Percentiles rank a stretch among this genome's conserved stretches.
Conservation (phyloP, 2,329 filamentous ascomycete species). For the Aspergillus japonicus region DNA sequence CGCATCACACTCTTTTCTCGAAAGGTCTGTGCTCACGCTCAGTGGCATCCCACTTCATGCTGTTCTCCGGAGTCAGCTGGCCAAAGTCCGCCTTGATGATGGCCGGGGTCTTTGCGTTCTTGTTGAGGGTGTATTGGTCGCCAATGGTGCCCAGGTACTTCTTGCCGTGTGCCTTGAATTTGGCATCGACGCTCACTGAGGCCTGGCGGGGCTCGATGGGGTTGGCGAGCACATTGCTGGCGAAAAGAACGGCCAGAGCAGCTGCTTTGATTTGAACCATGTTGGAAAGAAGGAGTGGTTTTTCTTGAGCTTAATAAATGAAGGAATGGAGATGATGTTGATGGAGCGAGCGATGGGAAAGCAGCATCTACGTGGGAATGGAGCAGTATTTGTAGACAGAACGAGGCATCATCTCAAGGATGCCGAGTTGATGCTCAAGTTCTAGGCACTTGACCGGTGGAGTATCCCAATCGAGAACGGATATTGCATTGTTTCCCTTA, state of each 20-base stretch:
- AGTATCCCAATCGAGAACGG: neutral
- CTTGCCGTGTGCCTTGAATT: neutral
- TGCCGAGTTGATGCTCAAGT: neutral
- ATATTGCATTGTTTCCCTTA: neutral
- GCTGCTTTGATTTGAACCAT: slow-evolving; percentile 1
- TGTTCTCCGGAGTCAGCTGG: slow-evolving; percentile 63
- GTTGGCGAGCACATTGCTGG: neutral
- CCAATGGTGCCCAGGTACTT: neutral
- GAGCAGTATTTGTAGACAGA: neutral
- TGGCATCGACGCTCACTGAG: neutral
- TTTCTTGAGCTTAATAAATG: neutral
- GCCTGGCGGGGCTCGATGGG: neutral
- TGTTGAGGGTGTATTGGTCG: neutral
- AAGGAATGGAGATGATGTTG: neutral
- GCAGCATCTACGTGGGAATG: neutral
- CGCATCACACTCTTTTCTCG: neutral
- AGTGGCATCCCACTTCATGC: slow-evolving; percentile 63
- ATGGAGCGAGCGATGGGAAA: neutral
- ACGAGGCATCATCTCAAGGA: neutral
- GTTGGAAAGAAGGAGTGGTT: neutral
- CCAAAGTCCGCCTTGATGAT: slow-evolving; percentile 62
- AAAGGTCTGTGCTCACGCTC: slow-evolving; percentile 44
- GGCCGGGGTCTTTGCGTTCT: slow-evolving; percentile 37
- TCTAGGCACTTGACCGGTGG: neutral
- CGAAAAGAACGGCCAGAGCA: slow-evolving; percentile 1